Base-by-base conservation (phyloP, 2,329 filamentous ascomycete species). In the Emergomyces pasteurianus region DNA sequence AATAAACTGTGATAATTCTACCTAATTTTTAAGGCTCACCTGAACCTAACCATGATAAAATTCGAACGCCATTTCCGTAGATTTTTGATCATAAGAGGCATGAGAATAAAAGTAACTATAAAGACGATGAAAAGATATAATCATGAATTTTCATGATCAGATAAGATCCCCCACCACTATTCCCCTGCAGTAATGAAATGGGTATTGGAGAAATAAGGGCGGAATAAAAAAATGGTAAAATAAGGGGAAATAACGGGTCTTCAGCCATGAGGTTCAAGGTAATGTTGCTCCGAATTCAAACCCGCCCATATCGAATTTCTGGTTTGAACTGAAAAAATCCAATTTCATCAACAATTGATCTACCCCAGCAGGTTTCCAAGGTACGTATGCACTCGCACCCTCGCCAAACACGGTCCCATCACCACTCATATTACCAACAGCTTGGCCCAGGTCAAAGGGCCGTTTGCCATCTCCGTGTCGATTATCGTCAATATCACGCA, bases 311-410 rank as follows among this genome's bases (percentile, higher is more conserved):
- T 62, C 57, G 40, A 21, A 16, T 18, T 55, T 59, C 31, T 59
- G 46, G 63, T 64, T 67, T 62, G 70, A 63, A 61, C 72, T 67
- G 61, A 73, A 70, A 63, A 82, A 84, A 65, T 96, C 91, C 67
- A 96, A 77, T 78, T 96, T 96, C 90, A 96, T 95, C 70, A 96
- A 74, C 70, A 96, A 74, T 62, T 89, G 80, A 75, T 96, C 90
- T 53, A 96, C 84, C 0, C 90, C 89, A 0, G 89, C 89, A 3
- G 90, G 83, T 63, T 87, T 85, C 63, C 84, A 81, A 0, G 90
- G 87, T 36, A 86, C 80, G 71, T 89, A 96, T 77, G 72, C 61
- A 60, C 69, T 65, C 66, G 69, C 69, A 52, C 43, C 71, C 68
- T 40, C 70, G 60, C 23, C 67, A 67, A 26, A 64, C 66, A 10